Evolutionary conservation across 768 basidiomycete species (phyloP), one percentile per base, ranked within the genome.

Genomic region (Crepidotus variabilis): DNA sequence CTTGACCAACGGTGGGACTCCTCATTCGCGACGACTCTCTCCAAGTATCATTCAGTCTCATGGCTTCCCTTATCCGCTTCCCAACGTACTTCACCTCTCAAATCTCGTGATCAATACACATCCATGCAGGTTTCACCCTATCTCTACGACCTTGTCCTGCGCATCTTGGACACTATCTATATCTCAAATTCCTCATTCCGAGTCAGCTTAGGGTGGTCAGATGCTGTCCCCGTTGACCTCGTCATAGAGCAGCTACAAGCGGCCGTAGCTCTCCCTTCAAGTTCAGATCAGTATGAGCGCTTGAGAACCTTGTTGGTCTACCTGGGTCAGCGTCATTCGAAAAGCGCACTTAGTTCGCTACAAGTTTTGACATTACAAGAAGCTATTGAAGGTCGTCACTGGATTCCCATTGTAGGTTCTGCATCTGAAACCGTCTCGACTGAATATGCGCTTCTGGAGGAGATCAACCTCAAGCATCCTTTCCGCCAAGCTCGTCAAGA

Each of bases 101-200:
- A 62, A 13, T 75, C 74, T 57, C 65, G 66, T 16, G 62, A 63
- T 51, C 23, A 21, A 13, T 22, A 59, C 33, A 33, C 32, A 2
- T 57, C 33, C 20, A 21, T 45, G 21, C 43, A 55, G 28, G 20
- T 32, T 5, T 32, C 61, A 28, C 63, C 55, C 18, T 33, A 53
- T 35, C 68, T 78, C 18, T 79, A 72, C 55, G 75, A 80, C 52
- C 58, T 70, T 35, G 72, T 76, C 2, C 59, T 77, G 47, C 57
- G 65, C 2, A 57, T 71, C 0, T 61, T 77, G 39, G 65, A 68
- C 20, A 33, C 57, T 2, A 13, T 35, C 13, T 50, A 65, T 2
- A 54, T 47, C 18, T 53, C 71, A 13, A 66, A 67, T 3, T 32
- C 58, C n/a, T 59, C 65, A 0, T 60, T 78, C 20, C 68, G 68